Evolutionary conservation across 352 stramenopile species (phyloP), one percentile per base, ranked within the genome.

Genomic region (Phytophthora brassicae): DNA sequence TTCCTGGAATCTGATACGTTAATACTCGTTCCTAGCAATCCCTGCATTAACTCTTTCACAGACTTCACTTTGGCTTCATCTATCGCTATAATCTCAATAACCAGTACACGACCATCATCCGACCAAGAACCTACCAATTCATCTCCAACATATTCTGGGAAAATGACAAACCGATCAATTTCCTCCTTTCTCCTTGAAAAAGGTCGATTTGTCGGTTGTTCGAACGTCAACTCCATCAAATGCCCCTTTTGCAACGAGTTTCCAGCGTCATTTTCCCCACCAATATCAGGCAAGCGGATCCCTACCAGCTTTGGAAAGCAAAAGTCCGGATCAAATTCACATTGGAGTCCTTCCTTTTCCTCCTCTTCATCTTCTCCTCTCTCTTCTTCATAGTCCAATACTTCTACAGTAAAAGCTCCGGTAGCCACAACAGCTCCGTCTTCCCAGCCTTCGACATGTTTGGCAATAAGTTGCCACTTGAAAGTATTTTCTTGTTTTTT

Each of bases 121-220:
- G 57, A 64, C 76, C 80, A 88, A 13, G 26, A 26, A 1, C 77
- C 77, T 31, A 54, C 39, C 4, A 88, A 23, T 12, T 74, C 64
- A 19, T 87, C 71, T 36, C 81, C 84, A 57, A 93, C 51, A 56
- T 91, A 88, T 31, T 72, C 64, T 7, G 74, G 66, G 51, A 93
- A 88, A 12, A 16, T 26, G 3, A 93, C 66, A 45, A 86, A 76
- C 1, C 26, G 28, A 29, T 73, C 64, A n/a, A 93, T 74, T 2
- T 72, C 61, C 6, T 69, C 24, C 14, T 73, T 79, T 0, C 69
- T 67, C 5, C 14, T 28, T 2, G 58, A 70, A 17, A 43, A 42
- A 19, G 82, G 81, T 9, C 56, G 60, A 42, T 85, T 91, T 5
- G 84, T 93, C 3, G 75, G 36, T 23, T 75, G 62, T 2, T 72